Evolutionary conservation across 2,329 filamentous ascomycete species (phyloP).

Genomic region (Cordyceps farinosa): DNA sequence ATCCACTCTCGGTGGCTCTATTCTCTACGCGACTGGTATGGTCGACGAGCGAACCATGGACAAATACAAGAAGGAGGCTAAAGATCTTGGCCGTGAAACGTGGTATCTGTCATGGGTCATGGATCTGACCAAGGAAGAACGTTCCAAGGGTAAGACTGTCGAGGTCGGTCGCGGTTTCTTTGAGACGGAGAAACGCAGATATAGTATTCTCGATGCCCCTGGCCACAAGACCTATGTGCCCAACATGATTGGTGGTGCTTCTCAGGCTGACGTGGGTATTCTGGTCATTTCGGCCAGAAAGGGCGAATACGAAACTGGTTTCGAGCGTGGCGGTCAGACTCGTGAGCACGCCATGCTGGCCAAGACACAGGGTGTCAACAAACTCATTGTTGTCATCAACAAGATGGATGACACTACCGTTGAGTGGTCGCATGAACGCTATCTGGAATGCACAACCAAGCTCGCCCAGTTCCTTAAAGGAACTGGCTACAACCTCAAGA

Average conservation of each 20-base stretch:
- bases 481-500: conserved; percentile 91
- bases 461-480: conserved; percentile 83
- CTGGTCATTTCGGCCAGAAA: conserved; percentile 95
- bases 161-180: conserved; percentile 96
- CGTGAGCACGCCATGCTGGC: conserved; percentile 96
- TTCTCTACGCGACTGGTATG: conserved; percentile 93
- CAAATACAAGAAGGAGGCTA: conserved; percentile 95
- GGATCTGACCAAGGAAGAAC: conserved; percentile 94
- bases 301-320: conserved; percentile 98
- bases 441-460: conserved; percentile 89
- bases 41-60: conserved; percentile 98
- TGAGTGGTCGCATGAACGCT: conserved; percentile 90
- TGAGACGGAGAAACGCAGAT: conserved; percentile 92
- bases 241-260: conserved; percentile 95
- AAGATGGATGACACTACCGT: conserved; percentile 99
- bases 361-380: conserved; percentile 97
- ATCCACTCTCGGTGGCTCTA: conserved; percentile 89
- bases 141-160: conserved; percentile 94
- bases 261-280: conserved; percentile 89
- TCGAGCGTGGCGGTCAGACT: conserved; percentile 93
- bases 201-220: conserved; percentile 94
- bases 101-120: conserved; percentile 99
- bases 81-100: conserved; percentile 92
- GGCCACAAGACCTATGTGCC: conserved; percentile 98
- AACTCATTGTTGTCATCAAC: conserved; percentile 91